These are phyloP conservation scores for Combretum micranthum DNA, from an alignment of 345 rosid genomes.

Conservation along the genomic window DNA sequence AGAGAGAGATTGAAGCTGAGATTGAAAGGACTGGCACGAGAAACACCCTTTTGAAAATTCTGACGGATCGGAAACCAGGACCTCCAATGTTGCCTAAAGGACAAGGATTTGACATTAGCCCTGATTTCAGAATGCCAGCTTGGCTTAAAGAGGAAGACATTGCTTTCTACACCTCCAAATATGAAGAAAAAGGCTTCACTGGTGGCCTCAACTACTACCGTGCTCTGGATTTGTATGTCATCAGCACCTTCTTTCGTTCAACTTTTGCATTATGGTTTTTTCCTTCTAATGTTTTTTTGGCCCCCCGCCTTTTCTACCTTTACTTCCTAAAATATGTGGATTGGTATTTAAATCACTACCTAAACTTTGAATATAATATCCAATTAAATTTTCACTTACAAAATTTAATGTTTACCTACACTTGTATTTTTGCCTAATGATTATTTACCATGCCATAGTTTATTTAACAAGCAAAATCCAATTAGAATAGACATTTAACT, in stretches of 20 bases:
- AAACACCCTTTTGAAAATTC: constrained; percentile 30
- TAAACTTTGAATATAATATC: too few species aligned
- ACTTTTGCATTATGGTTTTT: too few species aligned
- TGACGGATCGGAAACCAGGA: constrained; percentile 35
- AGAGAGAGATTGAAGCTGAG: constrained; percentile 49
- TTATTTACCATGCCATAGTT: too few species aligned
- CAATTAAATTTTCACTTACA: too few species aligned
- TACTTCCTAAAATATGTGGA: too few species aligned
- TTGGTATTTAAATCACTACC: too few species aligned
- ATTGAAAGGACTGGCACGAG: constrained; percentile 31
- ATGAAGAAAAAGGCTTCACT: constrained; percentile 50
- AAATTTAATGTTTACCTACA: too few species aligned
- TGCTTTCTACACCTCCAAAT: constrained; percentile 33
- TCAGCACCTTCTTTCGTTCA: background rate
- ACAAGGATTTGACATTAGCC: constrained; percentile 19
- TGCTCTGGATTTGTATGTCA: constrained; percentile 56
- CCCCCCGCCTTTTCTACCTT: too few species aligned
- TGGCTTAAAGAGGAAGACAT: constrained; percentile 70
- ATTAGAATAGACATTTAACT: too few species aligned
- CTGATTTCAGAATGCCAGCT: constrained; percentile 30
- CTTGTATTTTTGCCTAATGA: too few species aligned
- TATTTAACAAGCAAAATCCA: too few species aligned
- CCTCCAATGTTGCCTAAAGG: constrained; percentile 45
- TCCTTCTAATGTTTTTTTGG: background rate
- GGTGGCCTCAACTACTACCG: constrained; percentile 79